These are phyloP conservation scores for Lotus japonicus DNA, from an alignment of 306 rosid genomes.

Conservation along the genomic window DNA sequence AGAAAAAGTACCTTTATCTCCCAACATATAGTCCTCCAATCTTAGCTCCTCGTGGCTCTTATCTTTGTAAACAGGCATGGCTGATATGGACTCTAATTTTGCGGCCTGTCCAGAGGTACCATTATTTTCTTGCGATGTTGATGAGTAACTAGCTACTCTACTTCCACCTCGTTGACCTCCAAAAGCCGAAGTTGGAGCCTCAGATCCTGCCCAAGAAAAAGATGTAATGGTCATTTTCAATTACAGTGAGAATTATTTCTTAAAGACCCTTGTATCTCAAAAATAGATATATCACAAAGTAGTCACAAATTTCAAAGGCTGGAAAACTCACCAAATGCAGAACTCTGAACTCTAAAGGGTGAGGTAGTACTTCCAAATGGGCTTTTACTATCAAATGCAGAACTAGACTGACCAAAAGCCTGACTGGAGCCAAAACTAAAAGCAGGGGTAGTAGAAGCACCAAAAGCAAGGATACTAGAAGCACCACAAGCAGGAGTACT, in stretches of 20 bases:
- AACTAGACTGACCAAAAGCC: slow-evolving; percentile 65
- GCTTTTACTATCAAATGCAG: slow-evolving; percentile 64
- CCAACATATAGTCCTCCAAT: slow-evolving; percentile 59
- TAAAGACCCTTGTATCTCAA: neutral
- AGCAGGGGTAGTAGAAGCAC: slow-evolving; percentile 26
- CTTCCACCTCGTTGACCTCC: slow-evolving; percentile 84
- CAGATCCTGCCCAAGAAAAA: slow-evolving; percentile 48
- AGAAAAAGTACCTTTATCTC: too few relatives aligned
- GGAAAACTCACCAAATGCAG: slow-evolving; percentile 63
- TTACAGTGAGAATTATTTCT: neutral
- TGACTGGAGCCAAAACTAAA: neutral
- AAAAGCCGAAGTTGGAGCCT: slow-evolving; percentile 51
- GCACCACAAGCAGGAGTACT: slow-evolving; percentile 51
- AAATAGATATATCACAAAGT: neutral
- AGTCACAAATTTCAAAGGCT: neutral
- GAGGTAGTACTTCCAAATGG: slow-evolving; percentile 55
- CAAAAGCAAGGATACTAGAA: slow-evolving; percentile 39
- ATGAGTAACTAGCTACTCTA: slow-evolving; percentile 58
- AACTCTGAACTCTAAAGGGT: slow-evolving; percentile 73
- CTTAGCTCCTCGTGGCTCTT: slow-evolving; percentile 94
- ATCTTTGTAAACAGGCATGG: slow-evolving; percentile 82
- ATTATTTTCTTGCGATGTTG: slow-evolving; percentile 66
- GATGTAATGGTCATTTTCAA: neutral
- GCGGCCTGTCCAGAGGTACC: slow-evolving; percentile 52
- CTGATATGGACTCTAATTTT: slow-evolving; percentile 86